Base-by-base conservation (phyloP, 108 stramenopile genomes). In the Pinguiococcus pyrenoidosus region DNA sequence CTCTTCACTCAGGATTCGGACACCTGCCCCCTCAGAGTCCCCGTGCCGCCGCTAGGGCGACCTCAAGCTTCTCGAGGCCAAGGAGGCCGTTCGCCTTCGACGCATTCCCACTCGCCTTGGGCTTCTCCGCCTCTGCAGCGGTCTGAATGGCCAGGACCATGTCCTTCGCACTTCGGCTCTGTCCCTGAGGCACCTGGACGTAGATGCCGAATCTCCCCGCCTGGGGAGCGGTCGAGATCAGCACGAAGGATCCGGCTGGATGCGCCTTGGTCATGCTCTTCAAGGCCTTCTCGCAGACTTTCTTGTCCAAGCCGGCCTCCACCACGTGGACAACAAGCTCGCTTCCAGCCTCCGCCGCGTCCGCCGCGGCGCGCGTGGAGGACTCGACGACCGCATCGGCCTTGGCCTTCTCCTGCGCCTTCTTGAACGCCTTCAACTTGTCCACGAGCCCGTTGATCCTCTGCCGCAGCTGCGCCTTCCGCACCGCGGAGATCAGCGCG, bases 281-380 rank as follows among this genome's bases (percentile, higher is more conserved):
- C 9, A 78, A 53, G 21, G 88, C 71, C 46, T 78, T 69, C 67
- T 84, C 82, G 23, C 78, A 83, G 39, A 83, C 62, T 63, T 96
- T 96, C 5, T 78, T 82, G 53, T 96, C 89, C 16, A 73, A 37
- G 17, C 87, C 90, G 51, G 91, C 87, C 60, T 92, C 90, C 46
- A 74, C 72, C 27, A n/a, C n/a, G n/a, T 85, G 75, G 45, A 79
- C 62, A 13, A 92, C 80, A 35, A 89, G 75, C 72, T 83, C 76
- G 44, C 70, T 62, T 35, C 59, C 18, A 0, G 47, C 53, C 0
- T 28, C 28, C 12, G 78, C 85, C 32, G 69, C 74, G 4, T 68
- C 80, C 37, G 77, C 51, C 16, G 76, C 78, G 55, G 71, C 60
- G 6, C 65, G 73, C 33, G 9, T 50, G 16, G 34, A n/a, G 5